Base-by-base conservation (phyloP, 192 early-diverging fungal genomes). In the Powellomyces hirtus region DNA sequence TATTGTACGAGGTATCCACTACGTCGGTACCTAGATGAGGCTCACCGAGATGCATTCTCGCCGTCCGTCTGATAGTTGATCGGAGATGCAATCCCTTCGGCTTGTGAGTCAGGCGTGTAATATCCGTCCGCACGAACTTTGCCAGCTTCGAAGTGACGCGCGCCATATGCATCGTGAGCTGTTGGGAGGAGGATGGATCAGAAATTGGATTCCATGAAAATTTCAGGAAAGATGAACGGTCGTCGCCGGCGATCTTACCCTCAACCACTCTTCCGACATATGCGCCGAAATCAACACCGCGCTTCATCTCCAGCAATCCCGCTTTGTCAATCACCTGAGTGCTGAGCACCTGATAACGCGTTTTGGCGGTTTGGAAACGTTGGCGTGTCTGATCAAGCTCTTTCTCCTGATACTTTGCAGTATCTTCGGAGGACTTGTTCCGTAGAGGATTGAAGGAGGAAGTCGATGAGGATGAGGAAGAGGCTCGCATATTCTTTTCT, bases 251-350 rank as follows among this genome's bases (percentile, higher is more conserved):
- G 10, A 20, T 16, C 30, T 11, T 33, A 64, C 34, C 8, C 31
- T 55, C 46, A 24, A 59, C 36, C 35, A 59, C 50, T 29, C 52
- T 26, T 37, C 38, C 70, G 20, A 83, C 26, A 59, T 83, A 76
- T 4, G 75, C 46, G 27, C 59, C 61, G 53, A 72, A 80, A 50
- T 83, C 81, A 11, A 83, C 81, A 29, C 64, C 77, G 36, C 77
- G 69, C 66, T 83, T 83, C 81, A 83, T 76, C 52, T 83, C 76
- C 22, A 83, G 52, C 14, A 83, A 52, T 2, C 79, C 81, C 1
- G 81, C 78, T 49, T 83, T 83, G 71, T 83, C 81, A 70, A 83
- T 83, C 16, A 83, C 64, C 66, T 74, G 74, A 2, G 81, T 83
- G 37, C 65, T 70, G 26, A 78, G 55, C 37, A 56, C 58, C 37